These are phyloP conservation scores for Periconia macrospinosa DNA, from an alignment of 2,329 filamentous ascomycete genomes.

Conservation along the genomic window DNA sequence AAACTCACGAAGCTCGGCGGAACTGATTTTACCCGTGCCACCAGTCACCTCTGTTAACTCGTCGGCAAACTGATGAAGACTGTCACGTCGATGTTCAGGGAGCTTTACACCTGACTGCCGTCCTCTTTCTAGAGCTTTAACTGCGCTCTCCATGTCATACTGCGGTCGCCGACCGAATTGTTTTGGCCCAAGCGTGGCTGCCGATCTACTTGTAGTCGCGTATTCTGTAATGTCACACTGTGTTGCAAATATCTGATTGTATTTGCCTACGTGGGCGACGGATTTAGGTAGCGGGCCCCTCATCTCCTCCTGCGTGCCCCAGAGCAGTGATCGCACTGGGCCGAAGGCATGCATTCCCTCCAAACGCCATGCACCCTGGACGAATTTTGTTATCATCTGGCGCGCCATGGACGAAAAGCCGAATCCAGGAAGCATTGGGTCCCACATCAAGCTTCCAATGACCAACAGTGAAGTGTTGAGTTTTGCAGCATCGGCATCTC, in stretches of 20 bases:
- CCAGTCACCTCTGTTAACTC: conserved; percentile 21
- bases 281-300: conserved; percentile 60
- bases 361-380: conserved; percentile 60
- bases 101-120: conserved; percentile 24
- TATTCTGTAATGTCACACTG: conserved; percentile 57
- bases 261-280: conserved; percentile 58
- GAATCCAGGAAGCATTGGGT: conserved; percentile 48
- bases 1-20: conserved; percentile 17
- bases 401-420: conserved; percentile 60
- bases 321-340: conserved; percentile 75
- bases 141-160: conserved; percentile 31
- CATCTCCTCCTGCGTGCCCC: conserved; percentile 66
- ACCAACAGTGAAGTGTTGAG: conserved; percentile 74
- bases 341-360: conserved; percentile 74
- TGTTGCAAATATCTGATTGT: conserved; percentile 63
- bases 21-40: conserved; percentile 19
- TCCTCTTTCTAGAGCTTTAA: conserved; percentile 23
- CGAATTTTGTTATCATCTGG: conserved; percentile 64
- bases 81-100: conserved; percentile 27
- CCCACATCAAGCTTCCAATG: conserved; percentile 40
- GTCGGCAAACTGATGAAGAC: conserved; percentile 28
- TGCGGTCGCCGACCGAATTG: conserved; percentile 26
- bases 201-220: conserved; percentile 15
- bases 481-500: conserved; percentile 47
- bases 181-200: conserved; percentile 14